Conservation (phyloP, 768 basidiomycete genomes). For the Pholiota molesta region DNA sequence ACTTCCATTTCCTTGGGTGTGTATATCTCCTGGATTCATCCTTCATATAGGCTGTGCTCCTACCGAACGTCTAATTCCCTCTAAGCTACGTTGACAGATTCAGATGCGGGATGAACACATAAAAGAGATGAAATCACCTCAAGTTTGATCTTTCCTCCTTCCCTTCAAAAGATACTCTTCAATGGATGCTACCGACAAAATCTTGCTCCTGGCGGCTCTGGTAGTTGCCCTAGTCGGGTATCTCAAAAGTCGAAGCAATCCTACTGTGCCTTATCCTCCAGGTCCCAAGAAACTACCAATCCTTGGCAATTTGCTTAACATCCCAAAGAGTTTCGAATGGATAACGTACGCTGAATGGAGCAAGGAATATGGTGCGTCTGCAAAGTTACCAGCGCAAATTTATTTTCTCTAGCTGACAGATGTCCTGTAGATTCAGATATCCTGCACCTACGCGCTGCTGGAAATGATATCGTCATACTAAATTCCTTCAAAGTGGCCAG, state of each 20-base stretch:
- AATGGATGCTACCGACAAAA: background rate
- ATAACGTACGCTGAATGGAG: slow-evolving; percentile 27
- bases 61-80: background rate
- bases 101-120: background rate
- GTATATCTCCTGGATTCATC: background rate
- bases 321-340: slow-evolving; percentile 25
- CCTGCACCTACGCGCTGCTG: slow-evolving; percentile 30
- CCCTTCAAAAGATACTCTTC: background rate
- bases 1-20: background rate
- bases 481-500: slow-evolving; percentile 36
- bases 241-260: background rate
- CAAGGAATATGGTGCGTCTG: slow-evolving; percentile 22
- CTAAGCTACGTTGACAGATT: background rate
- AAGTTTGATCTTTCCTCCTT: background rate
- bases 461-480: slow-evolving; percentile 37
- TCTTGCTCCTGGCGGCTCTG: background rate
- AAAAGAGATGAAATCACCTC: background rate
- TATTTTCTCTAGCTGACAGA: background rate
- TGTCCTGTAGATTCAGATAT: slow-evolving; percentile 31
- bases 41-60: background rate
- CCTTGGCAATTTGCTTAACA: slow-evolving; percentile 28
- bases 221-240: slow-evolving; percentile 15
- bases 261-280: slow-evolving; percentile 26
- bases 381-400: background rate
- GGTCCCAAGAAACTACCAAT: slow-evolving; percentile 30